Evolutionary conservation across 73 alveolate genomes (phyloP), one percentile per base, ranked within the genome.

Genomic region (Diophrys sp.): DNA sequence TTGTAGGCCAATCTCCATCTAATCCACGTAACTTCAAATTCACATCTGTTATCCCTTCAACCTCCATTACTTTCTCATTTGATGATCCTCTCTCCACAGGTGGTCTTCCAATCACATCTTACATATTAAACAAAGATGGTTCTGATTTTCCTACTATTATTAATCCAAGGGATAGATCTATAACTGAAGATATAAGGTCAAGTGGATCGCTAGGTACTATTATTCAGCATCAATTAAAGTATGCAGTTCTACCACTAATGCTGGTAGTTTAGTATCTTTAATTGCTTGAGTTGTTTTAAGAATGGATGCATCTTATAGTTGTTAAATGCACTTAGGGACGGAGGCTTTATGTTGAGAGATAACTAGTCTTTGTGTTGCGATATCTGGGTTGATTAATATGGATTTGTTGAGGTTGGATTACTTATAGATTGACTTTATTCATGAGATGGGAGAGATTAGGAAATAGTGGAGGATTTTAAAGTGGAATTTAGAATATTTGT

Each of bases 1-100:
- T 80, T 32, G 84, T 86, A 1, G 93, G 93, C 23, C 44, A 80
- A 34, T 56, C 73, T 11, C 75, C 93, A 26, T 55, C 83, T 28
- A 87, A 70, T 24, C 93, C 93, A 0, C 54, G 24, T 23, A 32
- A 24, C 34, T 70, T 79, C 44, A 56, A 32, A 25, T 44, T 79
- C 80, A 53, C 54, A 26, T 28, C 68, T 8, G 81, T 79, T 23
- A 71, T 78, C 0, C 87, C 89, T 24, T 31, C 62, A 28, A 71
- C 29, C 14, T 66, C 74, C 2, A 26, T 90, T 28, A 82, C 81
- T 1, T 70, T 90, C n/a, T 67, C 72, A 27, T 90, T 94, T 94
- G 79, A 67, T 29, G 83, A 87, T 1, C 97, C 97, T 0, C 53
- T 25, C 25, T 90, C 77, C 74, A 83, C 76, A 68, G 94, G 94